Base-by-base conservation (phyloP, 1,284 basidiomycete genomes). In the Pterulicium gracile region DNA sequence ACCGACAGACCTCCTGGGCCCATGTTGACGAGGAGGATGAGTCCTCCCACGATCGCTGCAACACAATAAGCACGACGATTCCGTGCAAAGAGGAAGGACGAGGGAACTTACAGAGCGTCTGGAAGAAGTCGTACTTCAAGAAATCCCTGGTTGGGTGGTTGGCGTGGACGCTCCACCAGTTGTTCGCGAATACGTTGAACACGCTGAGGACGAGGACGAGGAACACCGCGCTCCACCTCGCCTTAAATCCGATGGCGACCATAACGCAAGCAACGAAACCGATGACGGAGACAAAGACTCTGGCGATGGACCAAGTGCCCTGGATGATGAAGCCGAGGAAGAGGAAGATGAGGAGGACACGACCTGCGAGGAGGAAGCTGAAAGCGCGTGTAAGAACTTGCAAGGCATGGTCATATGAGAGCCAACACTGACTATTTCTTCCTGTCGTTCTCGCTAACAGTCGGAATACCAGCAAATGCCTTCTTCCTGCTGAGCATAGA, bases 231-330 rank as follows among this genome's bases (percentile, higher is more conserved):
- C 89, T 92, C 91, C 93, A 97, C 65, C 97, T 95, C 57, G 96
- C 95, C 72, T 98, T 98, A 81, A 98, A 98, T 43, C 96, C 96
- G 52, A 98, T 78, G 7, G 94, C 96, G 46, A 99, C 94, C 91
- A 97, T 97, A 58, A 81, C 66, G 62, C 95, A 98, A 1, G 95
- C 94, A n/a, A 77, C 85, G 42, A 96, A 74, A 48, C 91, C 91
- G 52, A 95, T 62, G 52, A 96, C 70, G 24, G 91, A 93, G 47
- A 96, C 86, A 50, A 95, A 68, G 5, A 93, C 75, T 51, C 94
- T 88, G 18, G 75, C 77, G 53, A 96, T 68, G 53, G 77, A 85
- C 93, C 94, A 98, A 61, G 79, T 69, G 47, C 94, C 94, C 61
- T 95, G 92, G 60, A 98, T 72, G 56, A 97, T 85, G 72, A 98